phyloP scores from a whole-genome alignment of 306 rosid genomes.

The Vicia sativa region DNA sequence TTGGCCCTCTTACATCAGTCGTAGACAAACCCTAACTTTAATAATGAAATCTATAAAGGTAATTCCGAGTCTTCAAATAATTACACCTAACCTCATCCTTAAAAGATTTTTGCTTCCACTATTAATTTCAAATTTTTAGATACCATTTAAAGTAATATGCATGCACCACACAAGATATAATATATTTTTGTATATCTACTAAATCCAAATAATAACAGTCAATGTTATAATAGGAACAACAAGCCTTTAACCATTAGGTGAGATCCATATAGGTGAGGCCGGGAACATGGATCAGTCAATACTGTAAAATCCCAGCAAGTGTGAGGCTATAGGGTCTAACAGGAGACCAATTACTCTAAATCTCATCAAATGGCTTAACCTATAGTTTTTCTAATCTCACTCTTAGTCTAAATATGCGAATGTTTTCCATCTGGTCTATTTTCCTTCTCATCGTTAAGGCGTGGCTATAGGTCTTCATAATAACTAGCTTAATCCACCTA shows the following conservation, averaged over 20 bases:
- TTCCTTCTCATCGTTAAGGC: background rate
- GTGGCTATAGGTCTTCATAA: background rate
- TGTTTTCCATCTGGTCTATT: background rate
- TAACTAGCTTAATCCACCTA: background rate
- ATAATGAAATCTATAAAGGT: constrained; percentile 2
- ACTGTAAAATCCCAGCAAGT: background rate
- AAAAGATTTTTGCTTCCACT: background rate
- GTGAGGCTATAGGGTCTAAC: background rate
- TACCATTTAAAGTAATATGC: constrained; percentile 11
- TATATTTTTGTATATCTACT: background rate
- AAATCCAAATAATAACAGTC: constrained; percentile 5
- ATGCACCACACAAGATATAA: background rate
- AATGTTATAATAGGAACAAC: background rate
- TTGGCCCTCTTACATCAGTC: constrained; percentile 15
- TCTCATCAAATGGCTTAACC: background rate
- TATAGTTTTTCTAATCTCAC: constrained; percentile 1
- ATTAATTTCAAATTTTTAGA: constrained; percentile 21
- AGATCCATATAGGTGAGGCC: background rate
- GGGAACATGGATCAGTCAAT: background rate
- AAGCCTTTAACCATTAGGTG: background rate
- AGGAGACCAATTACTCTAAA: constrained; percentile 3
- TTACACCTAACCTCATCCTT: background rate
- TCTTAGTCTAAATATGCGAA: constrained; percentile 1
- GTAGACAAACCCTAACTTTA: background rate
- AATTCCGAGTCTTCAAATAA: background rate